Conservation (phyloP, 2,329 filamentous ascomycete species). For the Phialophora verrucosa region DNA sequence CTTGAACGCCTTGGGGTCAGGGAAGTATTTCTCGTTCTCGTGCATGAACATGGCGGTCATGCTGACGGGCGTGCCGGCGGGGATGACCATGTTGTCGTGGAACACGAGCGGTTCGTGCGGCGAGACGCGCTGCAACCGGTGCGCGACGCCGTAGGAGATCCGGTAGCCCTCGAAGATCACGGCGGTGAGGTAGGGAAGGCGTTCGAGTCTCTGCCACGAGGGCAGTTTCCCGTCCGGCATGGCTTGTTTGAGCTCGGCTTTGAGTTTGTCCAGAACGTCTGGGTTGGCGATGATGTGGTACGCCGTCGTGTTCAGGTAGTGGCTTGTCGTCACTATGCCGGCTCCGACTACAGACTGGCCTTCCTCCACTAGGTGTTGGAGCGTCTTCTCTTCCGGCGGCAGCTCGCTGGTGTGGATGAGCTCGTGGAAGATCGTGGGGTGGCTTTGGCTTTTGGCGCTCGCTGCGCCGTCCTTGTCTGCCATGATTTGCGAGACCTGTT, state of each 20-base stretch:
- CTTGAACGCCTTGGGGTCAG: slow-evolving; percentile 39
- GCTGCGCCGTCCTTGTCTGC: neutral
- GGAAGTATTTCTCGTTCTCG: slow-evolving; percentile 45
- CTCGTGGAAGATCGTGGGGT: slow-evolving; percentile 41
- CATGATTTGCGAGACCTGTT: slow-evolving; percentile 12
- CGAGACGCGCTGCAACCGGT: slow-evolving; percentile 33
- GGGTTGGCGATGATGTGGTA: slow-evolving; percentile 26
- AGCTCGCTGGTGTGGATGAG: slow-evolving; percentile 36
- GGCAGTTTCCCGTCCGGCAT: slow-evolving; percentile 20
- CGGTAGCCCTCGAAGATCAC: slow-evolving; percentile 42
- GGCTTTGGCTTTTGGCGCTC: slow-evolving; percentile 6
- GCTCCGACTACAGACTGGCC: slow-evolving; percentile 43
- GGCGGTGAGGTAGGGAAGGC: slow-evolving; percentile 25
- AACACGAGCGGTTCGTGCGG: slow-evolving; percentile 41
- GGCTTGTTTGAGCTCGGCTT: slow-evolving; percentile 28
- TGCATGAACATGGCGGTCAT: slow-evolving; percentile 40
- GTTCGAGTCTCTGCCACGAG: slow-evolving; percentile 39
- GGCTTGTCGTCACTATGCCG: slow-evolving; percentile 43
- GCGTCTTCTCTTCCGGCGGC: slow-evolving; percentile 42
- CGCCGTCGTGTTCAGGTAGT: slow-evolving; percentile 30
- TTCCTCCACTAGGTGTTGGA: slow-evolving; percentile 43
- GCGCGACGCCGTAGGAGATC: slow-evolving; percentile 32
- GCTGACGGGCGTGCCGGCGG: slow-evolving; percentile 40
- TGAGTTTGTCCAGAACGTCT: slow-evolving; percentile 19
- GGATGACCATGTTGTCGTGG: slow-evolving; percentile 42